Evolutionary conservation across 768 basidiomycete species (phyloP).

Genomic region (Podaxis carcinomalis): DNA sequence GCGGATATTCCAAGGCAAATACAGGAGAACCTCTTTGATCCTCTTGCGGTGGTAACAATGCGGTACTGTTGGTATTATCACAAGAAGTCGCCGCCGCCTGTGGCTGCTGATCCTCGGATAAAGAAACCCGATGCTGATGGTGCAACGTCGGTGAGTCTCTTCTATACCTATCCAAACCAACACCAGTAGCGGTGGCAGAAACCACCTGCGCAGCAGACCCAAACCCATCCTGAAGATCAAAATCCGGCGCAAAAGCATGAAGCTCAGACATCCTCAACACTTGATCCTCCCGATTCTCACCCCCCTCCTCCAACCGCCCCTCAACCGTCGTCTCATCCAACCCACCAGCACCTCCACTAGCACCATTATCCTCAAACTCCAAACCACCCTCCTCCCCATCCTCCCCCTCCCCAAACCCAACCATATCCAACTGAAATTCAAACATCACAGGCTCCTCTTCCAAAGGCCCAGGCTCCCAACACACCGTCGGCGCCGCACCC

Average conservation of each 20-base stretch:
- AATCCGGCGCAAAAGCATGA: conserved; percentile 36
- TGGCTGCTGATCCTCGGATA: conserved; percentile 1
- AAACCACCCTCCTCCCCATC: not conserved
- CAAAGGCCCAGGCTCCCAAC: conserved; percentile 53
- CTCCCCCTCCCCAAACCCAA: conserved; percentile 14
- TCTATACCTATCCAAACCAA: not conserved
- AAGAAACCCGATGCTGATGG: not conserved
- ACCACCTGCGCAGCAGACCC: conserved; percentile 11
- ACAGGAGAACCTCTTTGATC: not conserved
- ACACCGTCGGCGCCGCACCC: conserved; percentile 10
- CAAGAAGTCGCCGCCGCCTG: not conserved
- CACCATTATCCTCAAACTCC: conserved; percentile 2
- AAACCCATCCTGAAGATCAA: conserved; percentile 26
- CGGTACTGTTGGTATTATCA: not conserved
- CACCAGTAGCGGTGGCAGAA: not conserved
- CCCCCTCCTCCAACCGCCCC: not conserved
- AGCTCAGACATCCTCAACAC: conserved; percentile 16
- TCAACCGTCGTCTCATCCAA: conserved; percentile 4
- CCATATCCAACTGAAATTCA: conserved; percentile 58
- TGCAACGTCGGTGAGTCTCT: not conserved
- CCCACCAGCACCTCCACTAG: not conserved
- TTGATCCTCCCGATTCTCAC: conserved; percentile 9
- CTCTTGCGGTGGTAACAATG: not conserved
- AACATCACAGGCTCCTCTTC: conserved; percentile 57
- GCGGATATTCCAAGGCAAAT: not conserved